Base-by-base conservation (phyloP, 805 yeast genomes). In the Saturnispora kantuleensis region DNA sequence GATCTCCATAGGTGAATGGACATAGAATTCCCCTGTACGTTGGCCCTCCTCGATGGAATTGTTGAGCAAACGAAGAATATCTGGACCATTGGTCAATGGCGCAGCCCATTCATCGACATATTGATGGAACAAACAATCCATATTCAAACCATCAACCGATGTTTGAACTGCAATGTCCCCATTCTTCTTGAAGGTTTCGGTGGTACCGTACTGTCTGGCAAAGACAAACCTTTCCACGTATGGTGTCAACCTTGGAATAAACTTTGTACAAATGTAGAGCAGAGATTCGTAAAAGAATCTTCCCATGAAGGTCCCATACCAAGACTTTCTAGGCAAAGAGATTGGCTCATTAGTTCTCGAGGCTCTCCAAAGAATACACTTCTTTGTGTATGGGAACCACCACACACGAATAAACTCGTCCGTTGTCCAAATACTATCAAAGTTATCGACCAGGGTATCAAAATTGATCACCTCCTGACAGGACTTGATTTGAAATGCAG, bases 91-190 rank as follows among this genome's bases (percentile, higher is more conserved):
- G 18, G 66, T 72, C 57, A 90, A 66, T 16, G 97, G 97, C 40
- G 94, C 77, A n/a, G 93, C 88, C 97, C 97, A 90, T 66, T 90
- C 98, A 59, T 89, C 80, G 41, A 90, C 97, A 64, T 80, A 89
- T 63, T 90, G 98, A 37, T 88, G 79, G 63, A 87, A 90, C 53
- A 90, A 68, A 62, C 97, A 93, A 67, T 93, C 97, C 95, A 90
- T 86, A 62, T 85, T 87, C 56, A 90, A 76, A 6, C 90, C 96
- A 47, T 83, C 85, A 38, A 85, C 90, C 3, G 95, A 82, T 47
- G 76, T 74, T 56, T 81, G 87, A 10, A 89, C 86, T 2, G 85
- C 83, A 40, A 74, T 64, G 44, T 74, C 79, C 16, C 74, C 76
- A 39, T 59, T 54, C 28, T 47, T 50, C 32, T 81, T 78, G 33